These are phyloP conservation scores for Cladophialophora immunda DNA, from an alignment of 2,329 filamentous ascomycete species.

Conservation along the genomic window DNA sequence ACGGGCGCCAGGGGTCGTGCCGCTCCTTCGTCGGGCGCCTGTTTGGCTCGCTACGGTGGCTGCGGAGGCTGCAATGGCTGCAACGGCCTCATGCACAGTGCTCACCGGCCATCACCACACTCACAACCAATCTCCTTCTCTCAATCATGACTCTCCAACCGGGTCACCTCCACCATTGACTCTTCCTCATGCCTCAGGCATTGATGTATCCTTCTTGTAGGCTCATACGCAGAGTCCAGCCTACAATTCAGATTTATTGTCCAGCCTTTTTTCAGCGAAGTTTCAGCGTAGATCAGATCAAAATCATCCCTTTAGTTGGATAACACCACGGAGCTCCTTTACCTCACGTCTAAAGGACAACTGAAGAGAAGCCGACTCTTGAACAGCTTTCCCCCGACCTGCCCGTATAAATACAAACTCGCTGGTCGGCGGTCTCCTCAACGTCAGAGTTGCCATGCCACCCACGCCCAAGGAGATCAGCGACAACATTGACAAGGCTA, in stretches of 20 bases:
- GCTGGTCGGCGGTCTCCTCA: background rate
- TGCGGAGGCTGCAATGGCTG: too few relatives aligned
- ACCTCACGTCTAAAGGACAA: background rate
- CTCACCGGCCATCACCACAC: too few relatives aligned
- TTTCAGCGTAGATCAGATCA: background rate
- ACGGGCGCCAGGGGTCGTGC: constrained; percentile 18
- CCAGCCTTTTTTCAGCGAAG: background rate
- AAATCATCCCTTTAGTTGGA: background rate
- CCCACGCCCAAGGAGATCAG: constrained; percentile 33
- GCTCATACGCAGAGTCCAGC: background rate
- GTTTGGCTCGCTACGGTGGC: constrained; percentile 10
- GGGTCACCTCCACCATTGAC: background rate
- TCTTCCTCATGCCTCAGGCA: constrained; percentile 4
- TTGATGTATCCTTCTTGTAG: too few relatives aligned
- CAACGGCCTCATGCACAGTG: too few relatives aligned
- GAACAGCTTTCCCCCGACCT: background rate
- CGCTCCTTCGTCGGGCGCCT: constrained; percentile 14
- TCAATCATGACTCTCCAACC: too few relatives aligned
- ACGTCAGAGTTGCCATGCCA: constrained; percentile 8
- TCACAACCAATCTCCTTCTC: constrained; percentile 8
- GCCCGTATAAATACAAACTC: background rate
- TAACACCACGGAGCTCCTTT: background rate
- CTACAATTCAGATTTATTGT: background rate
- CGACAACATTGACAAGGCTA: constrained; percentile 37
- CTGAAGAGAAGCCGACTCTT: background rate